These are phyloP conservation scores for Lepidium didymum DNA, from an alignment of 345 rosid species.

Conservation along the genomic window DNA sequence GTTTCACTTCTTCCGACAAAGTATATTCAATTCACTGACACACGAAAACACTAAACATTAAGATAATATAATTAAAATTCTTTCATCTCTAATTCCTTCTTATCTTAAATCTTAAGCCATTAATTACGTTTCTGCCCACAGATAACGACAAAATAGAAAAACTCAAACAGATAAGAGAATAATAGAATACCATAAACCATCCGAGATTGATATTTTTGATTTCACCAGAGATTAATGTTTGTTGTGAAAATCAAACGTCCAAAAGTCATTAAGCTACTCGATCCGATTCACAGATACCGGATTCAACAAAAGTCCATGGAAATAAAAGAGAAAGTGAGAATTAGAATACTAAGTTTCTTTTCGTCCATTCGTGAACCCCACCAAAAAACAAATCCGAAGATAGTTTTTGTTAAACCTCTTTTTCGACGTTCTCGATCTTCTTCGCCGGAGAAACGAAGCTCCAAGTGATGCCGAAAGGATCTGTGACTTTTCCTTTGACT, in stretches of 20 bases:
- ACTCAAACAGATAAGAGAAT: background rate
- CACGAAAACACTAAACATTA: no score
- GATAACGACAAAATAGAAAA: no score
- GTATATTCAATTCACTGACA: no score
- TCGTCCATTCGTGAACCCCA: constrained; percentile 8
- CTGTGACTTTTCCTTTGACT: constrained; percentile 57
- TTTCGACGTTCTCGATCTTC: constrained; percentile 8
- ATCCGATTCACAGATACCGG: constrained; percentile 12
- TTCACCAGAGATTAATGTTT: background rate
- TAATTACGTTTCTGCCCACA: no score
- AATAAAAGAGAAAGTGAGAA: background rate
- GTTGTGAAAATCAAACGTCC: constrained; percentile 8
- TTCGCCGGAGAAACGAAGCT: constrained; percentile 41
- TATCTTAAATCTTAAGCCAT: no score
- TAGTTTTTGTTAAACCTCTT: constrained; percentile 29
- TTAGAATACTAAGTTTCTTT: background rate
- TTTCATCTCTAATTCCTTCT: no score
- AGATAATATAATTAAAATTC: no score
- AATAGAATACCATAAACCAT: background rate
- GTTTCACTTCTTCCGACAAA: no score
- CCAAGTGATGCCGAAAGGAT: constrained; percentile 82
- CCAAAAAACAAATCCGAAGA: constrained; percentile 24
- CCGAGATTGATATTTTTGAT: background rate
- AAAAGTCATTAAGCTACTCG: constrained; percentile 10
- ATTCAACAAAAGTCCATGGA: constrained; percentile 1